Evolutionary conservation across 257 asterid species (phyloP), one percentile per base, ranked within the genome.

Genomic region (Solanum habrochaites): DNA sequence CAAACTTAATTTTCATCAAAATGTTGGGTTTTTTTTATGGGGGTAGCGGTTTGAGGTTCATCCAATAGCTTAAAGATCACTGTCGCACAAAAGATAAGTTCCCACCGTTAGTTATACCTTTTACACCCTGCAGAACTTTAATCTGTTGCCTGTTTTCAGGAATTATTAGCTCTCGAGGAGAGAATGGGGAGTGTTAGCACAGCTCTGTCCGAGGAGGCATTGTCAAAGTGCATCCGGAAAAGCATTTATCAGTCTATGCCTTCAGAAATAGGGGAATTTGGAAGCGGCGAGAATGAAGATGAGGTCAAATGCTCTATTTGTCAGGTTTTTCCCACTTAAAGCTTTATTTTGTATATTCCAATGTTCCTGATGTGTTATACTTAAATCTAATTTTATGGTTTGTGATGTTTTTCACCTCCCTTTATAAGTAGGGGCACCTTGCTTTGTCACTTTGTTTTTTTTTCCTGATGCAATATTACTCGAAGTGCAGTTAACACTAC

Each of bases 151-250:
- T 81, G 85, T 81, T 49, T 29, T 29, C 93, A 97, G 99, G 99
- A 97, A 87, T 90, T 97, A 89, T 92, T 97, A 89, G 98, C 97
- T 89, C 91, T 97, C 37, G 99, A 92, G 91, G 99, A 97, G 84
- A 93, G 93, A 87, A 97, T 97, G 96, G 99, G 99, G 72, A 91
- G 93, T 2, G 98, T 97, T 73, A 95, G 98, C 90, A 97, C 98
- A 1, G 96, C 98, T 6, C 92, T 97, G 73, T 87, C 99, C 2
- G 96, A 94, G 72, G 99, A 94, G 86, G 94, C 94, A 83, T 56
- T 95, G 85, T 89, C 94, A 4, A 94, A 93, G 88, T 94, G 97
- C 93, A 85, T 97, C 13, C 90, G 18, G 82, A 91, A 88, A 90
- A 92, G 94, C 89, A 86, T 87, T 25, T 92, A 93, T 83, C 94